These are phyloP conservation scores for Sedum album DNA, from an alignment of 164 flowering plant species.

Conservation along the genomic window DNA sequence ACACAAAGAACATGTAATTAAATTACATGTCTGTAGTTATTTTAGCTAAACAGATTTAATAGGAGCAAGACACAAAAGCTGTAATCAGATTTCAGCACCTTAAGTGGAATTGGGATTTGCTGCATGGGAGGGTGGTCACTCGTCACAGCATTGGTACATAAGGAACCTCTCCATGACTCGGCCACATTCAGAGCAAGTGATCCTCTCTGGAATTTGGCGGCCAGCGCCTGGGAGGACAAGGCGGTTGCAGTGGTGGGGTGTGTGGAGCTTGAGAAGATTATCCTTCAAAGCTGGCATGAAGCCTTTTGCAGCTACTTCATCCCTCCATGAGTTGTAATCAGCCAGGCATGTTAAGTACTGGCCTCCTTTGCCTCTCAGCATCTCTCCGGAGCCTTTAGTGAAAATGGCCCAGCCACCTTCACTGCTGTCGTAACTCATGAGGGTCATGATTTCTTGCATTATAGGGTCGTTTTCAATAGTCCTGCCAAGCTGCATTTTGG, in stretches of 20 bases:
- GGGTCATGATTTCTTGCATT: slow-evolving; percentile 21
- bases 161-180: slow-evolving; percentile 28
- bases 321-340: not conserved
- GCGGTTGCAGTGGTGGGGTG: slow-evolving; percentile 23
- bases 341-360: not conserved
- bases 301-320: not conserved
- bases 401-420: slow-evolving; percentile 25
- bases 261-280: slow-evolving; percentile 15
- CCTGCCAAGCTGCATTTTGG: slow-evolving; percentile 19
- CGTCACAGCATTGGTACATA: slow-evolving; percentile 35
- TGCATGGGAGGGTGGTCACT: slow-evolving; percentile 10
- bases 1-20: not conserved
- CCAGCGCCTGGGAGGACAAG: slow-evolving; percentile 25
- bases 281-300: slow-evolving; percentile 13
- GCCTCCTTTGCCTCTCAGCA: not conserved
- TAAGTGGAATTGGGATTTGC: not conserved
- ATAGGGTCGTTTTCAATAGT: slow-evolving; percentile 16
- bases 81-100: not conserved
- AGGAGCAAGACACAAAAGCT: not conserved
- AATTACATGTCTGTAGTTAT: not conserved
- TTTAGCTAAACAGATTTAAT: not conserved
- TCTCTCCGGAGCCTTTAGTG: slow-evolving; percentile 17
- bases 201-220: slow-evolving; percentile 19
- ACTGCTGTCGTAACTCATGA: slow-evolving; percentile 23
- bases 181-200: slow-evolving; percentile 34